A percentile compares a stretch with the other conserved stretches of the same genome.
Conservation (phyloP, 208 protist genomes). For the Porcisia deanei region DNA sequence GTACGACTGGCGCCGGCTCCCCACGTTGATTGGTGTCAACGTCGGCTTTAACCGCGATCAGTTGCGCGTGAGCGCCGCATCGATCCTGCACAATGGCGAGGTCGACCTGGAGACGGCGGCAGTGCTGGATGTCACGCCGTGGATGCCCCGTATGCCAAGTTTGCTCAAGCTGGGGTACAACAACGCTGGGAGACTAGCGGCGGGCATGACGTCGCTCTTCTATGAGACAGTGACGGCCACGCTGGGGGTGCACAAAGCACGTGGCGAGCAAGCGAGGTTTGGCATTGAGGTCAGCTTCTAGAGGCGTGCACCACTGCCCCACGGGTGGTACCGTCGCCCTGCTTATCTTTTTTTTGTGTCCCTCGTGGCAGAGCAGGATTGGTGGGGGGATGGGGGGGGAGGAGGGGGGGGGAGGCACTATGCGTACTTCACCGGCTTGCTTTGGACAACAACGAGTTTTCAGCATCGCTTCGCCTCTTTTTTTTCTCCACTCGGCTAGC, state of each 20-base stretch:
- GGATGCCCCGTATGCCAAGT: slow-evolving; percentile 55
- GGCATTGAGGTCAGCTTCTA: slow-evolving; percentile 73
- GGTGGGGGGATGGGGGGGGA: no score
- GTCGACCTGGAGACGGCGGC: slow-evolving; percentile 65
- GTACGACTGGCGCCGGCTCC: slow-evolving; percentile 58
- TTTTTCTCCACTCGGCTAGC: neutral
- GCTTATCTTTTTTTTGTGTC: no score
- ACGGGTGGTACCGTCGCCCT: neutral
- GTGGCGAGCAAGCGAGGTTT: slow-evolving; percentile 54
- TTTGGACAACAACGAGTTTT: neutral
- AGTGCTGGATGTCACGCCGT: slow-evolving; percentile 59
- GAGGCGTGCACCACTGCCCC: neutral
- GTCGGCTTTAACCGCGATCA: slow-evolving; percentile 47
- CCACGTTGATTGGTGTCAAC: slow-evolving; percentile 60
- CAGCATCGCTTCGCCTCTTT: neutral
- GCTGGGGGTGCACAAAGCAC: slow-evolving; percentile 60
- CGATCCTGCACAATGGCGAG: slow-evolving; percentile 66
- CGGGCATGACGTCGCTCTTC: slow-evolving; percentile 69
- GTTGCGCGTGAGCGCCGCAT: slow-evolving; percentile 69
- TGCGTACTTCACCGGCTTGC: neutral
- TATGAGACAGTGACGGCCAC: slow-evolving; percentile 54
- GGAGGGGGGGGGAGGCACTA: neutral
- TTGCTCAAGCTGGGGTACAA: slow-evolving; percentile 72
- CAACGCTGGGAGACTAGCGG: slow-evolving; percentile 53
- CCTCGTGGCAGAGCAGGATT: neutral